phyloP scores from a whole-genome alignment of 805 yeast genomes.

The Ogataea saltuana region DNA sequence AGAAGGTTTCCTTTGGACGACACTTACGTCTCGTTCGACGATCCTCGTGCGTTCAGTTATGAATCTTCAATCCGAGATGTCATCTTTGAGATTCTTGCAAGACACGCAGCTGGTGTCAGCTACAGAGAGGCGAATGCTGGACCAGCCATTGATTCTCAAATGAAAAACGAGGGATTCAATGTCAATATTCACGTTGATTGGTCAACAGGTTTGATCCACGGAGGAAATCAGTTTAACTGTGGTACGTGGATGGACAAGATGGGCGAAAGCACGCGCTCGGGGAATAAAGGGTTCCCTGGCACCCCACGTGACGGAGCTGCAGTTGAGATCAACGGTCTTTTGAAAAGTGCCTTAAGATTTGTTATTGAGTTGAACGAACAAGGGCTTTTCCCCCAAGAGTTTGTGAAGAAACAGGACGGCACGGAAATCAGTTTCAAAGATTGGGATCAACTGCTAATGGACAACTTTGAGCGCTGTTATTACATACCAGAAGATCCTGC shows the following conservation, averaged over 20 bases:
- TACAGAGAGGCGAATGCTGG: conserved; percentile 97
- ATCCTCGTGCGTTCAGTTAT: conserved; percentile 73
- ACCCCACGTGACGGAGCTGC: conserved; percentile 99
- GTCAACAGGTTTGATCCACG: conserved; percentile 83
- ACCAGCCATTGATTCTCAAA: conserved; percentile 79
- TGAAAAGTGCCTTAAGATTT: conserved; percentile 83
- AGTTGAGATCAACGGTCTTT: conserved; percentile 82
- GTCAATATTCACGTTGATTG: conserved; percentile 82
- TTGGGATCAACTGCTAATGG: conserved; percentile 73
- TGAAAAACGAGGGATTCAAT: conserved; percentile 91
- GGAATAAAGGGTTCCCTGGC: conserved; percentile 90
- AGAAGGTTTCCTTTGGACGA: conserved; percentile 87
- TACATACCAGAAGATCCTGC: conserved; percentile 68
- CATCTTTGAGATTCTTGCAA: conserved; percentile 74
- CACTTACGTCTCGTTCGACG: conserved; percentile 65
- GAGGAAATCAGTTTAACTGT: conserved; percentile 91
- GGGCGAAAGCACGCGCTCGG: conserved; percentile 90
- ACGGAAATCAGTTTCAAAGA: conserved; percentile 52
- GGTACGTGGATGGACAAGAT: conserved; percentile 99
- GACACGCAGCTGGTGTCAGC: conserved; percentile 87
- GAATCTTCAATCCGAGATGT: conserved; percentile 72
- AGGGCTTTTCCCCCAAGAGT: conserved; percentile 57
- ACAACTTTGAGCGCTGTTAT: conserved; percentile 76
- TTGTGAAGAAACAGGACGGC: conserved; percentile 63
- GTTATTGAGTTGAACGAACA: conserved; percentile 56